Conservation (phyloP, 148 eudicot genomes). For the Rheum nobile region DNA sequence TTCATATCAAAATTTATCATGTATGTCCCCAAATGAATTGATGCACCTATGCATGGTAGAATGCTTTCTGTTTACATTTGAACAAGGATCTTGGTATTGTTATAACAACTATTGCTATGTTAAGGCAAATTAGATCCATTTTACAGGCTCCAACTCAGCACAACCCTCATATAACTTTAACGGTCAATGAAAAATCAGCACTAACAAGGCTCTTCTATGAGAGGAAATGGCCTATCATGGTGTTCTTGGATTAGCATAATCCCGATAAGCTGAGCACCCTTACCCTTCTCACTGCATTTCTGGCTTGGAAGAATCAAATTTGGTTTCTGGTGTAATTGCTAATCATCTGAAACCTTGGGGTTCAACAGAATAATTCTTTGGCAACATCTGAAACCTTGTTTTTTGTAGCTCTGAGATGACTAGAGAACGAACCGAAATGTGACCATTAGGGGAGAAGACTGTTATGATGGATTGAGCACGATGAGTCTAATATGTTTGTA, state of each 20-base stretch:
- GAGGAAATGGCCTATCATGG: slow-evolving; percentile 29
- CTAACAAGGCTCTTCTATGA: slow-evolving; percentile 25
- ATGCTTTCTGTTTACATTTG: no score
- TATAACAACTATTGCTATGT: no score
- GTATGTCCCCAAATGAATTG: not conserved
- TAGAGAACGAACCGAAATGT: slow-evolving; percentile 27
- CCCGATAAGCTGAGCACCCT: slow-evolving; percentile 29
- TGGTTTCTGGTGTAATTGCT: slow-evolving; percentile 26
- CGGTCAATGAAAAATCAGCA: slow-evolving; percentile 25
- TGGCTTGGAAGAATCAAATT: slow-evolving; percentile 29
- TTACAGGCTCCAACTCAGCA: slow-evolving; percentile 28
- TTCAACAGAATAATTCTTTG: no score
- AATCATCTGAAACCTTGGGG: not conserved
- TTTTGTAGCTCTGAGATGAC: slow-evolving; percentile 27
- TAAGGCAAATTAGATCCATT: not conserved
- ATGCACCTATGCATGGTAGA: no score
- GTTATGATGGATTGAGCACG: slow-evolving; percentile 31
- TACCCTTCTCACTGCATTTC: slow-evolving; percentile 32
- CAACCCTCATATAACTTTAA: slow-evolving; percentile 20
- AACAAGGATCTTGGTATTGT: no score
- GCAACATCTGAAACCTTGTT: no score
- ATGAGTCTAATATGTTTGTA: slow-evolving; percentile 25
- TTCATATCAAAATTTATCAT: not conserved
- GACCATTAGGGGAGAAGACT: slow-evolving; percentile 25
- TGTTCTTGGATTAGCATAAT: slow-evolving; percentile 27